phyloP scores from a whole-genome alignment of 1,139 yeast genomes.

The Arxiozyma slooffiae region DNA sequence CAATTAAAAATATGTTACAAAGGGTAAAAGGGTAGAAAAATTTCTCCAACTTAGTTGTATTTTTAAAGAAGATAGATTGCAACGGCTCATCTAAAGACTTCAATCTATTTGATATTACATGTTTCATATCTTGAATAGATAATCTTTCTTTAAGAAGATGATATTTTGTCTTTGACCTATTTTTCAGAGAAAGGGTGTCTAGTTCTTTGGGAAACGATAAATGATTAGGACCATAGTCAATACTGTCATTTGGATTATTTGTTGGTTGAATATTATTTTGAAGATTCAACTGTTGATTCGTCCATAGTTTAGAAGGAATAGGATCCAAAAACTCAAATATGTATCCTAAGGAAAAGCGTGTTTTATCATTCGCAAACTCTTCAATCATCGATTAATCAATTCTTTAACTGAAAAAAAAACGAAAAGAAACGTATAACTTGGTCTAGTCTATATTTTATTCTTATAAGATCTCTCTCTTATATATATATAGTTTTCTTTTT shows the following conservation, averaged over 20 bases:
- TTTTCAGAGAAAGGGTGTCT: conserved; percentile 2
- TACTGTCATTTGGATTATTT: not conserved
- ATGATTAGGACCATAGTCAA: not conserved
- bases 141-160: conserved; percentile 1
- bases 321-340: conserved; percentile 24
- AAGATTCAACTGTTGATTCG: conserved; percentile 8
- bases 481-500: too few relatives aligned
- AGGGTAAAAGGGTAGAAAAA: conserved; percentile 69
- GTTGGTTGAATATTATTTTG: not conserved
- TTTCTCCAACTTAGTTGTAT: conserved; percentile 67
- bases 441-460: too few relatives aligned
- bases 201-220: too few relatives aligned
- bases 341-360: conserved; percentile 14
- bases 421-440: too few relatives aligned
- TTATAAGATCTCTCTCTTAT: too few relatives aligned
- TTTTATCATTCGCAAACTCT: not conserved
- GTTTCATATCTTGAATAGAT: conserved; percentile 7
- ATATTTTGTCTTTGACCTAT: conserved; percentile 1
- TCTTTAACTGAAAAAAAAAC: too few relatives aligned
- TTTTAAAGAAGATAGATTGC: conserved; percentile 20
- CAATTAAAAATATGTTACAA: conserved; percentile 57
- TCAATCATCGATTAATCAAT: not conserved
- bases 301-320: conserved; percentile 20
- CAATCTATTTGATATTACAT: conserved; percentile 6
- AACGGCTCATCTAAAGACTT: conserved; percentile 9